phyloP scores from a whole-genome alignment of 768 basidiomycete species.

The Sarcomyxa edulis region DNA sequence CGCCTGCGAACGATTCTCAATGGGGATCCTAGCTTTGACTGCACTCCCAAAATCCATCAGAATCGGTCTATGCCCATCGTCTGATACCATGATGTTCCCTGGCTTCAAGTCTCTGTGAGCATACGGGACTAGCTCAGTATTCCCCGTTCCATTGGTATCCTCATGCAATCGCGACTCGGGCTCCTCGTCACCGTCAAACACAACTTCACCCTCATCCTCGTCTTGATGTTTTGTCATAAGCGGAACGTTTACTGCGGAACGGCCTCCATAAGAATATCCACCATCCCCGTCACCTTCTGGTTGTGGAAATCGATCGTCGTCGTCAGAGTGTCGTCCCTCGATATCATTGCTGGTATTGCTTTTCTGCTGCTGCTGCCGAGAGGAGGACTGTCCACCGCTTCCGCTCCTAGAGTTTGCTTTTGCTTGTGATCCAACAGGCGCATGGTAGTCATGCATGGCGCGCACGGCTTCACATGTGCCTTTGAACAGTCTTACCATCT shows the following conservation, averaged over 20 bases:
- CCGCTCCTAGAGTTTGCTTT: conserved; percentile 2
- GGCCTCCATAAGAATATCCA: conserved; percentile 66
- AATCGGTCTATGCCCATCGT: conserved; percentile 81
- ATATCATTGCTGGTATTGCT: conserved; percentile 14
- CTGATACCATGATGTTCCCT: conserved; percentile 97
- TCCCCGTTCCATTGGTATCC: conserved; percentile 26
- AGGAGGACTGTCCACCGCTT: conserved; percentile 15
- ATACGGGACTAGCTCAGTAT: conserved; percentile 72
- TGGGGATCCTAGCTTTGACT: conserved; percentile 75
- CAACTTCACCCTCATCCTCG: conserved; percentile 53
- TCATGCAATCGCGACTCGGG: conserved; percentile 34
- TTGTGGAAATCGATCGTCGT: conserved; percentile 68
- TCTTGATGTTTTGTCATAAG: conserved; percentile 49
- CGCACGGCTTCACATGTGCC: conserved; percentile 92
- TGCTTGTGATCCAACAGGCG: conserved; percentile 34
- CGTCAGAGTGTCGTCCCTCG: conserved; percentile 34
- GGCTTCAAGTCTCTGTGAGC: conserved; percentile 97
- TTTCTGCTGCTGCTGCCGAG: conserved; percentile 6
- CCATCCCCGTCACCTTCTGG: conserved; percentile 71
- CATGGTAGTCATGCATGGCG: conserved; percentile 89
- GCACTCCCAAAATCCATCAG: conserved; percentile 98
- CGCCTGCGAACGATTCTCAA: conserved; percentile 83
- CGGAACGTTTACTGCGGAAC: conserved; percentile 45
- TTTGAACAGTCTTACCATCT: conserved; percentile 86
- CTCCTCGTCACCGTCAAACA: conserved; percentile 84